phyloP scores from a whole-genome alignment of 371 early-diverging fungal genomes.

The Apophysomyces trapeziformis region DNA sequence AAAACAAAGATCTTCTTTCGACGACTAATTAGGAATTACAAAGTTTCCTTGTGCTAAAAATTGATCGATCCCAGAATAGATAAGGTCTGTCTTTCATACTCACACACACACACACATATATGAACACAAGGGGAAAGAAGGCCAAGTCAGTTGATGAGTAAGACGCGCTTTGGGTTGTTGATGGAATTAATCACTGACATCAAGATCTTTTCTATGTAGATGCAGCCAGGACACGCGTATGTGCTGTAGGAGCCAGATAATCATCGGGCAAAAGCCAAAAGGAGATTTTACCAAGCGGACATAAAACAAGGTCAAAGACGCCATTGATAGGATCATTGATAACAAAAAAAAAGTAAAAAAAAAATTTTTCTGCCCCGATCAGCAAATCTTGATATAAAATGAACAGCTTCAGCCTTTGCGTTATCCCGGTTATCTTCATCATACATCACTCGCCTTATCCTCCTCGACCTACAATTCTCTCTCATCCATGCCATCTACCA shows the following conservation, averaged over 20 bases:
- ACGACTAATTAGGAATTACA: no score
- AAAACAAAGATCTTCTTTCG: no score
- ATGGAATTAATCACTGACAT: no score
- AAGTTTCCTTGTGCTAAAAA: no score
- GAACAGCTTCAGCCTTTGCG: neutral
- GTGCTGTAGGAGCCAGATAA: no score
- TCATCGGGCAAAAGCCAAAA: neutral
- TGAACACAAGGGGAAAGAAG: no score
- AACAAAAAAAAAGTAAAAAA: neutral
- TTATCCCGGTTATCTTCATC: neutral
- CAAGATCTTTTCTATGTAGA: no score
- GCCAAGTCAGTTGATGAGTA: no score
- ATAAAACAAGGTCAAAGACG: neutral
- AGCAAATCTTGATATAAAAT: neutral
- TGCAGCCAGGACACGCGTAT: no score
- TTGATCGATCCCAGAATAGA: no score
- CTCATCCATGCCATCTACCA: constrained; percentile 13
- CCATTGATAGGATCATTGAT: constrained; percentile 8
- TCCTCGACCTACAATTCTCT: neutral
- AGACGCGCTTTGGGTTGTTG: neutral
- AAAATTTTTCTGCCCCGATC: neutral
- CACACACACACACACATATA: no score
- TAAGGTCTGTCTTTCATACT: no score
- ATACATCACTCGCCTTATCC: neutral
- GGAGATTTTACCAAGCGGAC: neutral